These are phyloP conservation scores for Annona squamosa DNA, from an alignment of 164 flowering plant genomes.

Conservation along the genomic window DNA sequence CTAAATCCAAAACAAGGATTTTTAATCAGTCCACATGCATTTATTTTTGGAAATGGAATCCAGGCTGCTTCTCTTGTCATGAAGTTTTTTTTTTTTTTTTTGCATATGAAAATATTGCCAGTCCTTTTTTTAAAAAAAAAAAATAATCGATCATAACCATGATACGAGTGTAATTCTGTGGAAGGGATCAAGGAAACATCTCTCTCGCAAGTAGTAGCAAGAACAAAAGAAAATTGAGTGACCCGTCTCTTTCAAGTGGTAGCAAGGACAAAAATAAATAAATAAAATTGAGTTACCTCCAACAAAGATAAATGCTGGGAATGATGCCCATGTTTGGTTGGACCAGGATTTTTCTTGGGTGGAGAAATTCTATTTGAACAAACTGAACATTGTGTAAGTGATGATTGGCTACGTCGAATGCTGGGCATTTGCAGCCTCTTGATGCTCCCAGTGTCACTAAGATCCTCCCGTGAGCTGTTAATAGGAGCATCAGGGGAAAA, in stretches of 20 bases:
- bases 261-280: not conserved
- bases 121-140: no score
- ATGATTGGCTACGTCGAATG: slow-evolving; percentile 71
- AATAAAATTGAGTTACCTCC: slow-evolving; percentile 41
- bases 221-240: no score
- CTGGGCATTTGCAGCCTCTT: slow-evolving; percentile 35
- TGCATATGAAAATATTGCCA: no score
- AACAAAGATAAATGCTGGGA: slow-evolving; percentile 76
- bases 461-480: slow-evolving; percentile 24
- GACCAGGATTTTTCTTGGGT: slow-evolving; percentile 35
- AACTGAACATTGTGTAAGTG: slow-evolving; percentile 51
- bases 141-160: no score
- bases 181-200: no score
- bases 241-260: no score
- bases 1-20: not conserved
- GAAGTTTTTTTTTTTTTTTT: no score
- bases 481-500: slow-evolving; percentile 11
- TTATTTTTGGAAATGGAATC: no score
- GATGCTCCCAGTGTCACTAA: slow-evolving; percentile 16
- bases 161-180: no score
- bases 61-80: no score
- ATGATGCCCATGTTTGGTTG: slow-evolving; percentile 55
- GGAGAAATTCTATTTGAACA: slow-evolving; percentile 41
- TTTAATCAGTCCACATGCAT: not conserved
- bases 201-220: no score